Conservation (phyloP, 805 yeast species). For the Candida verbasci region DNA sequence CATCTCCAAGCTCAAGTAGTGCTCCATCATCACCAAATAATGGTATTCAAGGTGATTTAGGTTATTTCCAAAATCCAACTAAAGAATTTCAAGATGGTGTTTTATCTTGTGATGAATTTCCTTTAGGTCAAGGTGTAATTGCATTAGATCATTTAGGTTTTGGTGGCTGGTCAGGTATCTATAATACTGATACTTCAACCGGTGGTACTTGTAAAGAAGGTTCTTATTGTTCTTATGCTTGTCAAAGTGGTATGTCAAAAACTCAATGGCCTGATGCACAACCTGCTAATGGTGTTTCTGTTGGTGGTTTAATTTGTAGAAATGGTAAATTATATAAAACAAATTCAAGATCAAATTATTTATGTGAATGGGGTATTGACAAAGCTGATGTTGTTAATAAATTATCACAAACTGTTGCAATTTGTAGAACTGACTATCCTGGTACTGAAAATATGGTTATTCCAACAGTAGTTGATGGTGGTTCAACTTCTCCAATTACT, state of each 20-base stretch:
- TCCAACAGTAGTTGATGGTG: slow-evolving; percentile 61
- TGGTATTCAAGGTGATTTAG: slow-evolving; percentile 47
- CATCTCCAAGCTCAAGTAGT: slow-evolving; percentile 14
- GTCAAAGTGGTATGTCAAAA: slow-evolving; percentile 77
- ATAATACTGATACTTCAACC: slow-evolving; percentile 44
- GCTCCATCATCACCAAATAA: slow-evolving; percentile 1
- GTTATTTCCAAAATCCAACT: slow-evolving; percentile 45
- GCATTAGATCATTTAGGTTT: slow-evolving; percentile 37
- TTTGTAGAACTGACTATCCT: slow-evolving; percentile 78
- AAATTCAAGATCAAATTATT: slow-evolving; percentile 44
- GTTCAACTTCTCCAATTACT: slow-evolving; percentile 46
- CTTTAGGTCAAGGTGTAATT: slow-evolving; percentile 71
- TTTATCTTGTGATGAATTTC: slow-evolving; percentile 63
- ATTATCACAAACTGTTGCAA: slow-evolving; percentile 49
- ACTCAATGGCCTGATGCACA: slow-evolving; percentile 73
- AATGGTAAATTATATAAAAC: slow-evolving; percentile 60
- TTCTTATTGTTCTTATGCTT: slow-evolving; percentile 71
- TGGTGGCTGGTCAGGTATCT: slow-evolving; percentile 43
- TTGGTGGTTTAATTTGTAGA: slow-evolving; percentile 67
- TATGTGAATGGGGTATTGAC: slow-evolving; percentile 64
- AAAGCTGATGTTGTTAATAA: slow-evolving; percentile 52
- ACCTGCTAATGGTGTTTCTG: slow-evolving; percentile 64
- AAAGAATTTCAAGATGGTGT: slow-evolving; percentile 65
- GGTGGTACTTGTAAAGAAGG: slow-evolving; percentile 53
- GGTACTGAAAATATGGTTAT: slow-evolving; percentile 79